These are phyloP conservation scores for Flaveria robusta DNA, from an alignment of 129 eudicot species.

Conservation along the genomic window DNA sequence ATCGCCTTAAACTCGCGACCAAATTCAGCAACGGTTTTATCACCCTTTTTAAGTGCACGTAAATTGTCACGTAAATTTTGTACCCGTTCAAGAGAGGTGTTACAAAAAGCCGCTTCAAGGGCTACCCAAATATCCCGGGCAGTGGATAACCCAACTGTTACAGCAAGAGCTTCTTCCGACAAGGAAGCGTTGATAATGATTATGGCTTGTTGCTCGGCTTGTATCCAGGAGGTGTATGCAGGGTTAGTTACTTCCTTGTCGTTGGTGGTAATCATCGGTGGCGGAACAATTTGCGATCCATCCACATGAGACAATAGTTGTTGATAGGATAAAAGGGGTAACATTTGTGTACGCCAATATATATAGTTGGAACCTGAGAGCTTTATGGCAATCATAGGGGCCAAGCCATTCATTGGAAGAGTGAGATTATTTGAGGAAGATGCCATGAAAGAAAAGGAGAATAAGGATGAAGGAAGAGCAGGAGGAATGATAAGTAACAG, in stretches of 20 bases:
- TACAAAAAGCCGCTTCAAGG: neutral
- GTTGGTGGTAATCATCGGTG: neutral
- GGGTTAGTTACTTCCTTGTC: neutral
- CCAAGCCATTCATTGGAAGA: no score
- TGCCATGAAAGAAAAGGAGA: no score
- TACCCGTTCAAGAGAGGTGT: neutral
- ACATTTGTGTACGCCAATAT: no score
- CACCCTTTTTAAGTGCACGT: no score
- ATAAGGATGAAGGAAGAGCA: no score
- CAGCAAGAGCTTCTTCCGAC: neutral
- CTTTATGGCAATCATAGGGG: no score
- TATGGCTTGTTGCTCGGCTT: neutral
- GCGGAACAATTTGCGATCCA: neutral
- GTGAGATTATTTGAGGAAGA: no score
- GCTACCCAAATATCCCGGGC: neutral
- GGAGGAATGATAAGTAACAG: no score
- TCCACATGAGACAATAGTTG: neutral
- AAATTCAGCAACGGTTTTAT: no score
- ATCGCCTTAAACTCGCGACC: no score
- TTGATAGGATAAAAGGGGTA: neutral
- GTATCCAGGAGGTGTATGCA: neutral
- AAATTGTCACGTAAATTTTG: no score
- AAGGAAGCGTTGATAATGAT: neutral
- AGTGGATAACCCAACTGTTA: neutral
- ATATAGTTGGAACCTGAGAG: no score